These are phyloP conservation scores for Penicillium thymicola DNA, from an alignment of 2,329 filamentous ascomycete species.

Conservation along the genomic window DNA sequence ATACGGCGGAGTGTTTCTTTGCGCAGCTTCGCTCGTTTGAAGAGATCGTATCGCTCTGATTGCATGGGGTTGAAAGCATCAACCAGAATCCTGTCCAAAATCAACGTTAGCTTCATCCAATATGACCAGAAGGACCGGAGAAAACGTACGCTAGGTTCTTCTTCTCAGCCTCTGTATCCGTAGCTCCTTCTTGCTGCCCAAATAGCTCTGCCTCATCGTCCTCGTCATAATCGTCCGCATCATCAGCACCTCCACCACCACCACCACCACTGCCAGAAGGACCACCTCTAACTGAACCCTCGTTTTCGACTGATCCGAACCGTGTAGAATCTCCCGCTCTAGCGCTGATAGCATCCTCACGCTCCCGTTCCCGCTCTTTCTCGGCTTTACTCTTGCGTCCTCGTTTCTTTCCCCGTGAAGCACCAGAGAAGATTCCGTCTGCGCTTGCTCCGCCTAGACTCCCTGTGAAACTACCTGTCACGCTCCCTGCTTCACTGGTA, in stretches of 20 bases:
- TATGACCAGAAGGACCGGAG: neutral
- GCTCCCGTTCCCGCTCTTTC: conserved; percentile 36
- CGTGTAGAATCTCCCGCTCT: conserved; percentile 24
- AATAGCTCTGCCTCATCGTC: conserved; percentile 47
- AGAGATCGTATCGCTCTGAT: conserved; percentile 48
- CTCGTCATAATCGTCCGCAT: conserved; percentile 51
- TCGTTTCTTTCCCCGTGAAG: conserved; percentile 34
- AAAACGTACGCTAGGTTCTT: conserved; percentile 48
- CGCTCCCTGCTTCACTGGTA: conserved; percentile 40
- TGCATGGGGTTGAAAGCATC: conserved; percentile 49
- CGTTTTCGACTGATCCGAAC: conserved; percentile 34
- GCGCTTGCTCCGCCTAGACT: conserved; percentile 39
- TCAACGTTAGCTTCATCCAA: conserved; percentile 8
- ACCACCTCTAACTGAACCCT: conserved; percentile 34
- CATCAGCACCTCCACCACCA: conserved; percentile 45
- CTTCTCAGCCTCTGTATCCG: conserved; percentile 51
- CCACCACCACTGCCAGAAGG: conserved; percentile 27
- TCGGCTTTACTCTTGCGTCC: conserved; percentile 40
- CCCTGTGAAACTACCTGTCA: conserved; percentile 43
- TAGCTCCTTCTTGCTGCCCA: conserved; percentile 43
- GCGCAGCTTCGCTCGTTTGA: conserved; percentile 50
- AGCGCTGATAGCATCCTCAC: conserved; percentile 30
- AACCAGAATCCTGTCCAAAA: conserved; percentile 39
- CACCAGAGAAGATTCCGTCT: conserved; percentile 32
- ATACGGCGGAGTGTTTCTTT: conserved; percentile 53